A percentile compares a stretch with the other conserved stretches of the same genome.
Conservation (phyloP, 1,284 basidiomycete species). For the Ustilago tritici region DNA sequence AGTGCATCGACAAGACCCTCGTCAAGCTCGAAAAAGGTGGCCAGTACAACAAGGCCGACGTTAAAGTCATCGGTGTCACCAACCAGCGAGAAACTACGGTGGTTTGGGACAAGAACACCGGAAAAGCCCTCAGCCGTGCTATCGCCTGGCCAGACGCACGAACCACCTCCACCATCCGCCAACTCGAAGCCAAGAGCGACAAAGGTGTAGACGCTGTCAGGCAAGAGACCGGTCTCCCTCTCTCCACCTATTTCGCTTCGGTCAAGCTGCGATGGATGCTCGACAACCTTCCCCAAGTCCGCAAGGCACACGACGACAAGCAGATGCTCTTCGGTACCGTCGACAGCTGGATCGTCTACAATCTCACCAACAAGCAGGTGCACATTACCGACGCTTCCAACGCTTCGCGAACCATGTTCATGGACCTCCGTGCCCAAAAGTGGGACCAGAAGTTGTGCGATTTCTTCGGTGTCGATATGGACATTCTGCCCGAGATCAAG, state of each 20-base stretch:
- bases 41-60: slow-evolving; percentile 81
- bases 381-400: slow-evolving; percentile 97
- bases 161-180: slow-evolving; percentile 84
- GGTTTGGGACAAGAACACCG: slow-evolving; percentile 90
- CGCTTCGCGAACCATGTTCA: slow-evolving; percentile 92
- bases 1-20: slow-evolving; percentile 82
- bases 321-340: slow-evolving; percentile 92
- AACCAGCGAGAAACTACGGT: slow-evolving; percentile 98
- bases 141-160: slow-evolving; percentile 97
- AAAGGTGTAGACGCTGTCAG: slow-evolving; percentile 80
- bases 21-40: slow-evolving; percentile 77
- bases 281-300: slow-evolving; percentile 84
- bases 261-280: slow-evolving; percentile 98
- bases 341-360: slow-evolving; percentile 95
- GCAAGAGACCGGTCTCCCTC: slow-evolving; percentile 60
- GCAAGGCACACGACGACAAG: slow-evolving; percentile 82
- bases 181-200: slow-evolving; percentile 80
- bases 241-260: slow-evolving; percentile 89
- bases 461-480: slow-evolving; percentile 85
- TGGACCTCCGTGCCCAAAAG: slow-evolving; percentile 82
- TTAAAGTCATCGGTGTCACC: slow-evolving; percentile 96
- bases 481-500: slow-evolving; percentile 86
- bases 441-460: slow-evolving; percentile 87
- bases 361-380: slow-evolving; percentile 85
- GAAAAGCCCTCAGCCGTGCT: slow-evolving; percentile 83